Base-by-base conservation (phyloP, 768 basidiomycete species). In the Candolleomyces eurysporus region DNA sequence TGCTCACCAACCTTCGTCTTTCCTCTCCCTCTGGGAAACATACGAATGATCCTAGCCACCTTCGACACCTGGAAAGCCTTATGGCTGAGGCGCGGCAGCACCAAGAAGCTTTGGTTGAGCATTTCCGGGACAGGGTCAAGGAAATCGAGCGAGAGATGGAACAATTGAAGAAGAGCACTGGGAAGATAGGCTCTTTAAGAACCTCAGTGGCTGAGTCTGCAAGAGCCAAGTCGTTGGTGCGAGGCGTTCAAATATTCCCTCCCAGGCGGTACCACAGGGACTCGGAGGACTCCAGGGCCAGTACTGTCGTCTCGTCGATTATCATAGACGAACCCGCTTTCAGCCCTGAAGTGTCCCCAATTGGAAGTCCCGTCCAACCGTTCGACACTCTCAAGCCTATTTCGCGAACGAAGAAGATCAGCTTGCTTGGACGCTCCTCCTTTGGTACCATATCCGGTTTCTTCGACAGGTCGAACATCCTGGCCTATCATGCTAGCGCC, bases 231-330 rank as follows among this genome's bases (percentile, higher is more conserved):
- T 63, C 83, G 36, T 67, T 68, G 7, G 61, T 70, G 21, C 71
- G 72, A 3, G 78, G 78, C 13, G 69, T 81, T 30, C 65, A 69
- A 30, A 65, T 78, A 7, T 61, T 71, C 40, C 65, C 62, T 26
- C 61, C 69, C 11, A 66, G 64, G 46, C 76, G 79, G 45, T 74
- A 76, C 1, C 78, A 82, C 14, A 80, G 86, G 58, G 87, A 83
- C 52, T 90, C 89, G n/a, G 82, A 84, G 67, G 87, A 89, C 69
- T 90, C 89, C 26, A 26, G 26, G 1, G 82, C 85, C 57, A 68
- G 68, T 22, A 89, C 88, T 0, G 78, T 79, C 17, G 84, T 88
- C 7, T 73, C 72, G 22, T 55, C 11, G 32, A 36, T 39, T 5
- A 2, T 17, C 21, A 30, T 61, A 16, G 65, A 70, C 16, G 62